These are phyloP conservation scores for Wickerhamomyces strasburgensis DNA, from an alignment of 805 yeast genomes.

Conservation along the genomic window DNA sequence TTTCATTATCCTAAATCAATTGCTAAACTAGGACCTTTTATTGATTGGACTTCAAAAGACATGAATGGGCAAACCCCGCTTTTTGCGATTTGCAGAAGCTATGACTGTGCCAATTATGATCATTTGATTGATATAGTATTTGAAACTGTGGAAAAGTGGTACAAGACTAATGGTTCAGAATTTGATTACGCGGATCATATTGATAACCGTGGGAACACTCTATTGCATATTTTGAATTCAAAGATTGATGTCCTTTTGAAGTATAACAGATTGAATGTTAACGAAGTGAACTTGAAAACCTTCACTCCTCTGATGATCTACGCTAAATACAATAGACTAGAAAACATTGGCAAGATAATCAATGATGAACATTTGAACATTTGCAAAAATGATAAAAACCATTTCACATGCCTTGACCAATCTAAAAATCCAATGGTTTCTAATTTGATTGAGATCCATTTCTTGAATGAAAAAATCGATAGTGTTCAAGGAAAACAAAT, in stretches of 20 bases:
- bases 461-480: constrained; percentile 20
- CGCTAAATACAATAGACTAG: constrained; percentile 61
- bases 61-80: constrained; percentile 70
- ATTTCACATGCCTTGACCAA: constrained; percentile 40
- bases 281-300: constrained; percentile 52
- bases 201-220: constrained; percentile 68
- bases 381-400: constrained; percentile 23
- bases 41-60: constrained; percentile 72
- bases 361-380: constrained; percentile 45
- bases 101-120: constrained; percentile 67
- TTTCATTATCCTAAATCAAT: constrained; percentile 53
- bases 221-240: constrained; percentile 65
- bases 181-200: constrained; percentile 57
- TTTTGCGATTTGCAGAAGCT: constrained; percentile 68
- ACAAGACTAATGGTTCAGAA: constrained; percentile 22
- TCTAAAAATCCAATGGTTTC: constrained; percentile 36
- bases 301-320: constrained; percentile 70
- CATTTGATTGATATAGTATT: constrained; percentile 44
- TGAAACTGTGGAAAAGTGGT: constrained; percentile 39
- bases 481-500: constrained; percentile 21
- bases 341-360: constrained; percentile 50
- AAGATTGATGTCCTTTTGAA: constrained; percentile 39
- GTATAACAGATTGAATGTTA: constrained; percentile 41
- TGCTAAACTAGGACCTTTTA: constrained; percentile 45
- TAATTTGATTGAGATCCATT: constrained; percentile 28